These are phyloP conservation scores for Flaveria bidentis DNA, from an alignment of 129 eudicot genomes.

Conservation along the genomic window DNA sequence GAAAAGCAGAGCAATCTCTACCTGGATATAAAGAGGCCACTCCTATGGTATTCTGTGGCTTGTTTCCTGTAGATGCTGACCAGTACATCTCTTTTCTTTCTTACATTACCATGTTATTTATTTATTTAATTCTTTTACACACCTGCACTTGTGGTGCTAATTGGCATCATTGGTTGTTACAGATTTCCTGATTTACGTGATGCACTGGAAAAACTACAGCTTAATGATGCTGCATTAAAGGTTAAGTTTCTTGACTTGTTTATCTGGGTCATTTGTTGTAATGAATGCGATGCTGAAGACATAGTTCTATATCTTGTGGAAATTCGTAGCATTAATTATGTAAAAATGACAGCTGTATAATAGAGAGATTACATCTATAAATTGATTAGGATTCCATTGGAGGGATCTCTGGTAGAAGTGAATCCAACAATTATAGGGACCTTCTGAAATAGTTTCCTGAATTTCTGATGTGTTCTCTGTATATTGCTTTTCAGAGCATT, in stretches of 20 bases:
- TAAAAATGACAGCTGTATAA: background rate
- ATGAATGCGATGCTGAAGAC: conserved; percentile 8
- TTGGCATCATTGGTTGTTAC: conserved; percentile 17
- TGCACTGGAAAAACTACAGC: conserved; percentile 93
- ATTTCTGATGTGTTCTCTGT: background rate
- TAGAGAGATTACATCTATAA: background rate
- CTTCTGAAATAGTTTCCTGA: conserved; percentile 1
- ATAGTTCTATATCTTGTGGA: background rate
- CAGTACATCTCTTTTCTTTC: conserved; percentile 49
- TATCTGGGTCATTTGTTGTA: conserved; percentile 15
- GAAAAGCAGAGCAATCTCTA: conserved; percentile 76
- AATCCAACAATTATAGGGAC: background rate
- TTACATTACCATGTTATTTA: background rate
- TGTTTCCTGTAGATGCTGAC: conserved; percentile 94
- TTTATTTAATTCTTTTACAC: background rate
- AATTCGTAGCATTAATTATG: background rate
- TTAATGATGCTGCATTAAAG: conserved; percentile 94
- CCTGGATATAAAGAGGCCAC: conserved; percentile 98
- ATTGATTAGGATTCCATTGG: background rate
- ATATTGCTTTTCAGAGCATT: background rate
- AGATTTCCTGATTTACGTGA: conserved; percentile 93
- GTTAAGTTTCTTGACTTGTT: conserved; percentile 33
- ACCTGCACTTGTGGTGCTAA: background rate
- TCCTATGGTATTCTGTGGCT: conserved; percentile 98
- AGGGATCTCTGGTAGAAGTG: background rate